A percentile compares a stretch with the other conserved stretches of the same genome.
These are phyloP conservation scores for Myochromella boudieri DNA, from an alignment of 768 basidiomycete genomes.

Conservation along the genomic window DNA sequence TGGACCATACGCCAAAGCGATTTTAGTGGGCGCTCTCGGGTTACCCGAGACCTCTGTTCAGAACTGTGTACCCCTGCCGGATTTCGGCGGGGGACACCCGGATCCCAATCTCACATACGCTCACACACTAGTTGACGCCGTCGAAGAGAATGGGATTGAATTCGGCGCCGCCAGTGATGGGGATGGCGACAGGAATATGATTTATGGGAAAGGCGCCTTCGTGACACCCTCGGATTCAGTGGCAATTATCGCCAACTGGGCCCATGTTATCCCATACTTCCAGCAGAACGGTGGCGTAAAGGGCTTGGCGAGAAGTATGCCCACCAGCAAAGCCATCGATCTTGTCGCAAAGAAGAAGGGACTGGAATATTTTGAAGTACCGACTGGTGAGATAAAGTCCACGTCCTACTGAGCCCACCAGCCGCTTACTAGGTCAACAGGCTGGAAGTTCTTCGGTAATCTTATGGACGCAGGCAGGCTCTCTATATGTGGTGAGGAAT, in stretches of 20 bases:
- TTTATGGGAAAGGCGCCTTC: slow-evolving; percentile 97
- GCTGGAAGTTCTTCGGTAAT: slow-evolving; percentile 99
- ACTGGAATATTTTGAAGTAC: slow-evolving; percentile 92
- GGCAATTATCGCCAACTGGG: slow-evolving; percentile 98
- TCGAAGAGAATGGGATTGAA: slow-evolving; percentile 80
- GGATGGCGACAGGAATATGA: slow-evolving; percentile 99
- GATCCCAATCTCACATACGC: slow-evolving; percentile 99
- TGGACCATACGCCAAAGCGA: slow-evolving; percentile 90
- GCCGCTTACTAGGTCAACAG: slow-evolving; percentile 36
- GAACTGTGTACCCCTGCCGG: slow-evolving; percentile 88
- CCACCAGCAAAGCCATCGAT: slow-evolving; percentile 95
- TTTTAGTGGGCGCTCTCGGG: slow-evolving; percentile 81
- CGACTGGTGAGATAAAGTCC: slow-evolving; percentile 67
- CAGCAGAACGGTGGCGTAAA: slow-evolving; percentile 86
- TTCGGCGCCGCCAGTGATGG: slow-evolving; percentile 98
- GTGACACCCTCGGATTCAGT: slow-evolving; percentile 98
- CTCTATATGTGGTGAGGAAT: slow-evolving; percentile 99
- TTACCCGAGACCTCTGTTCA: slow-evolving; percentile 81
- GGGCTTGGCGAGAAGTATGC: slow-evolving; percentile 96
- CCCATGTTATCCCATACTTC: slow-evolving; percentile 89
- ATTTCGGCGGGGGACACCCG: slow-evolving; percentile 97
- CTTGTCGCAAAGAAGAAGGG: slow-evolving; percentile 93
- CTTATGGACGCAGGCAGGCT: slow-evolving; percentile 98
- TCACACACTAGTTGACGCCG: slow-evolving; percentile 87
- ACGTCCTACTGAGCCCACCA: not conserved